Evolutionary conservation across 805 yeast genomes (phyloP), one percentile per base, ranked within the genome.

Genomic region (Saccharomycopsis fibuligera): DNA sequence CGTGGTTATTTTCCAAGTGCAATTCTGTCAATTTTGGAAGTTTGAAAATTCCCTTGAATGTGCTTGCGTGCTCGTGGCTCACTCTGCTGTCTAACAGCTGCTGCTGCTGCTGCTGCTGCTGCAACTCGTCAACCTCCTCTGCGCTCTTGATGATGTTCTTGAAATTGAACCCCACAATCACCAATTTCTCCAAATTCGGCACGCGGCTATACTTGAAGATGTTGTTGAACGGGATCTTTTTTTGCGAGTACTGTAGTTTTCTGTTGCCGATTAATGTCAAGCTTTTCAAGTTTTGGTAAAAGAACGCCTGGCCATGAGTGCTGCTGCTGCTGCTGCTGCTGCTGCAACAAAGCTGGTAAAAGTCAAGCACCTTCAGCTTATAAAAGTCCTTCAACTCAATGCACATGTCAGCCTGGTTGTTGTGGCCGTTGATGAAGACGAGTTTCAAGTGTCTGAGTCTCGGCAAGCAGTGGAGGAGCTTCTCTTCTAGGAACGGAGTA

Each of bases 401-500:
- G 4, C 17, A 22, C 17, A 21, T 6, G 12, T 36, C 40, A 12
- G 49, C 24, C 24, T 25, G 39, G 10, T 48, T 44, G 24, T 44
- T 37, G 23, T 38, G 44, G 21, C 48, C 51, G 19, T 44, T 44
- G 10, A 41, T 41, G 17, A 51, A 6, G 5, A 41, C 12, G 5
- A 49, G 37, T 29, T 39, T 29, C 29, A 47, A 33, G 16, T 21
- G 19, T 19, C 39, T 16, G 6, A 51, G 25, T n/a, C 41, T 35
- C 5, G 54, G 46, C 5, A 47, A 33, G 10, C 16, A 21, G 10
- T 37, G 9, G 9, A 51, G 45, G 9, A 51, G 16, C 25, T 41
- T 35, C 38, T 51, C 54, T 31, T 51, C 54, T 17, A 14, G 25
- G 21, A 44, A 43, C 12, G 54, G 54, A 9, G 51, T 47, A 10